Evolutionary conservation across 257 asterid species (phyloP), one percentile per base, ranked within the genome.

Genomic region (Leptodermis oblonga): DNA sequence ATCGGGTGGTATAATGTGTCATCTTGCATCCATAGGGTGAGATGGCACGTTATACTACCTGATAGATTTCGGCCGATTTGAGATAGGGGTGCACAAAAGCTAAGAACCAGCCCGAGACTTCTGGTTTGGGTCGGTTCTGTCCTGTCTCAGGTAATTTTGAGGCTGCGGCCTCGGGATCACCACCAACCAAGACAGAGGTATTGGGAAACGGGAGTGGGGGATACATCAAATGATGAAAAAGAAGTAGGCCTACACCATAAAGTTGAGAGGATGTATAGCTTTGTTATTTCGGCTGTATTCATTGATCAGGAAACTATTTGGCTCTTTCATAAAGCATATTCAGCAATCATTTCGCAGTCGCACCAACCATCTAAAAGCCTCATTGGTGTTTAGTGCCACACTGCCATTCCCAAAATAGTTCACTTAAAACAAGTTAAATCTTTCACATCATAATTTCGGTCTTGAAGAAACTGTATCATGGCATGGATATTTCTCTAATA

Each of bases 301-400:
- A 63, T 52, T 52, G 23, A 23, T 43, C 13, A 7, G 0, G 30
- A 7, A 58, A 58, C 67, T 59, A 42, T 70, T 34, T 34, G n/a
- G 70, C 70, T 67, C 51, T 54, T 67, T 66, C 0, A 28, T 61
- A 80, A 80, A 69, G 62, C 46, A 25, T 51, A 22, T 37, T 59
- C 46, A n/a, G 56, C 67, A 65, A 65, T 76, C 65, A 73, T 73
- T 54, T 42, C 28, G 66, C 13, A 52, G 65, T 73, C 78, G 72
- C 70, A 39, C 80, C 83, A 42, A 69, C 76, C 76, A 72, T 68
- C 63, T 41, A 48, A 52, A 52, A 20, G 15, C 53, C 71, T 64
- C 80, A 48, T 20, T 62, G 63, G 72, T 65, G 61, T 30, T 22
- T 30, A 52, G n/a, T 52, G 59, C 30, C n/a, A n/a, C n/a, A n/a